phyloP scores from a whole-genome alignment of 1,139 yeast species.

The Blastobotrys indianensis region DNA sequence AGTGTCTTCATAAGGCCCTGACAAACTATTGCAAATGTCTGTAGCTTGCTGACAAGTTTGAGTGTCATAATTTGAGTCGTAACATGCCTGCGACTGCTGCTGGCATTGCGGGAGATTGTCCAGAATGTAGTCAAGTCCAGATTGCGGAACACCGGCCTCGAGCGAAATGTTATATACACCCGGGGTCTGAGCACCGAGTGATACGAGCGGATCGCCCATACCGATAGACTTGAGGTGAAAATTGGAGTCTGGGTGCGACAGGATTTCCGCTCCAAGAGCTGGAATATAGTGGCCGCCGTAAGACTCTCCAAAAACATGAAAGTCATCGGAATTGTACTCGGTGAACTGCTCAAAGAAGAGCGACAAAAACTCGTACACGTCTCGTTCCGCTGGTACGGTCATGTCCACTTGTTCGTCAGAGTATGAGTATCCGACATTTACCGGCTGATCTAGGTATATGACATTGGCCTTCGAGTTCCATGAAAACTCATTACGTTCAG shows the following conservation, averaged over 20 bases:
- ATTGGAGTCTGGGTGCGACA: constrained; percentile 66
- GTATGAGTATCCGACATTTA: constrained; percentile 50
- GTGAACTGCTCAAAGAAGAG: constrained; percentile 91
- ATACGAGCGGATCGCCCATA: constrained; percentile 95
- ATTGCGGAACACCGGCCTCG: constrained; percentile 45
- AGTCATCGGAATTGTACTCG: constrained; percentile 59
- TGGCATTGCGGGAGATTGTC: background rate
- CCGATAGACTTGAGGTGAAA: constrained; percentile 81
- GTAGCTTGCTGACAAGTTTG: background rate
- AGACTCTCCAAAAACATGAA: constrained; percentile 97
- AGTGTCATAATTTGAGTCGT: background rate
- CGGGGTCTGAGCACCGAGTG: constrained; percentile 74
- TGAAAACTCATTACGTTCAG: constrained; percentile 49
- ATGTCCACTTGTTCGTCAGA: constrained; percentile 12
- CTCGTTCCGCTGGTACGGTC: constrained; percentile 78
- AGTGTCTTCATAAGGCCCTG: constrained; percentile 49
- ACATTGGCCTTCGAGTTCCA: constrained; percentile 69
- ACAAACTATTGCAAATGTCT: constrained; percentile 46
- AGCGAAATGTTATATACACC: constrained; percentile 54
- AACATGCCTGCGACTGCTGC: background rate
- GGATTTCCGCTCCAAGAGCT: constrained; percentile 79
- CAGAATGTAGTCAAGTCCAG: background rate
- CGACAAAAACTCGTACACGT: constrained; percentile 84
- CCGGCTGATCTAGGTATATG: constrained; percentile 68
- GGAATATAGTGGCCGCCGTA: constrained; percentile 98